Conservation (phyloP, 768 basidiomycete genomes). For the Leucocoprinus sp. region DNA sequence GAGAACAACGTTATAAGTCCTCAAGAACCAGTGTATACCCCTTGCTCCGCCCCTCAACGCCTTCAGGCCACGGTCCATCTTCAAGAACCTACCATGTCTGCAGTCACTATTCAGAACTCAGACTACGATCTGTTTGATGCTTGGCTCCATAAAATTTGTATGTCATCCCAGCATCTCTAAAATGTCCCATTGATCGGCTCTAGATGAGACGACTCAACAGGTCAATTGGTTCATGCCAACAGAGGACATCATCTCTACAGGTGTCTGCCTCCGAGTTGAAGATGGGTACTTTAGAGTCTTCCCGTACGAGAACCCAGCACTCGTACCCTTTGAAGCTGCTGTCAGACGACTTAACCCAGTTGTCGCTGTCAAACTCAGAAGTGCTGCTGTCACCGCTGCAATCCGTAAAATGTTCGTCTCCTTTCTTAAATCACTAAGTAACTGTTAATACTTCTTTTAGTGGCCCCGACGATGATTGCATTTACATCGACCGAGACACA, state of each 20-base stretch:
- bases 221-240: slow-evolving; percentile 81
- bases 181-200: slow-evolving; percentile 40
- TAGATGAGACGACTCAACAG: slow-evolving; percentile 75
- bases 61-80: slow-evolving; percentile 12
- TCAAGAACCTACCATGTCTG: slow-evolving; percentile 16
- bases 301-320: slow-evolving; percentile 66
- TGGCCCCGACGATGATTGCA: slow-evolving; percentile 44
- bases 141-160: slow-evolving; percentile 67
- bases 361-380: slow-evolving; percentile 75
- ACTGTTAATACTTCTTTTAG: slow-evolving; percentile 30
- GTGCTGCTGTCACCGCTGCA: slow-evolving; percentile 74
- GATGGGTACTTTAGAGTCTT: slow-evolving; percentile 66
- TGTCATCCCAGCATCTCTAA: slow-evolving; percentile 12
- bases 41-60: slow-evolving; percentile 5
- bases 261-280: slow-evolving; percentile 52
- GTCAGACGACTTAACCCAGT: slow-evolving; percentile 69
- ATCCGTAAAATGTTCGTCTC: slow-evolving; percentile 50
- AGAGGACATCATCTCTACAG: slow-evolving; percentile 64
- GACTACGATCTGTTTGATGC: slow-evolving; percentile 80
- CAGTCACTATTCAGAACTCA: slow-evolving; percentile 42
- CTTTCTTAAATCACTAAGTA: slow-evolving; percentile 21
- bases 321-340: slow-evolving; percentile 70
- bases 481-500: slow-evolving; percentile 74
- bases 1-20: slow-evolving; percentile 9
- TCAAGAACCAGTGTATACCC: neutral